These are phyloP conservation scores for Umbelopsis sp. DNA, from an alignment of 192 early-diverging fungal species.

Conservation along the genomic window DNA sequence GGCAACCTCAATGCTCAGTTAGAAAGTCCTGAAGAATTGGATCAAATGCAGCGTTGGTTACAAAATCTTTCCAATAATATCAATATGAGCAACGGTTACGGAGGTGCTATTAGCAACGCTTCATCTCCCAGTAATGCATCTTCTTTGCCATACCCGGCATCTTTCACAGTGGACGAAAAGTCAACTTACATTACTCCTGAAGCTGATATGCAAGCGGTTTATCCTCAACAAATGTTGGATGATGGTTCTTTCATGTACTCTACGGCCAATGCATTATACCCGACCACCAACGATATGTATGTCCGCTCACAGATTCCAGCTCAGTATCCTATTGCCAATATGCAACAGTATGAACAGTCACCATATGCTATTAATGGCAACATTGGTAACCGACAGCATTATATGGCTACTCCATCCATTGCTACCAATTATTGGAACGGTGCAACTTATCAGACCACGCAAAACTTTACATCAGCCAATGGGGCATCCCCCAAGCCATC, in stretches of 20 bases:
- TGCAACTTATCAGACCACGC: constrained; percentile 8
- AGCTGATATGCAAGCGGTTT: background rate
- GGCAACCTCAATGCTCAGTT: constrained; percentile 3
- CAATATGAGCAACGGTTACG: background rate
- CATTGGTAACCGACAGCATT: constrained; percentile 11
- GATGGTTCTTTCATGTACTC: constrained; percentile 1
- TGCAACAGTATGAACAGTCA: constrained; percentile 6
- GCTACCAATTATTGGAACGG: constrained; percentile 1
- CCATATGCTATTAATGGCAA: background rate
- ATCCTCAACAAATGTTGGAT: constrained; percentile 14
- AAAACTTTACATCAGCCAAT: constrained; percentile 9
- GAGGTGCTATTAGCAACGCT: background rate
- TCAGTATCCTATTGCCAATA: constrained; percentile 7
- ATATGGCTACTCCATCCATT: background rate
- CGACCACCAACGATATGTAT: background rate
- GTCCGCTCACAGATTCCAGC: background rate
- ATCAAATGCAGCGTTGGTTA: constrained; percentile 15
- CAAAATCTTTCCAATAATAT: constrained; percentile 11
- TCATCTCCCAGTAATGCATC: constrained; percentile 5
- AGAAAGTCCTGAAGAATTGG: constrained; percentile 5
- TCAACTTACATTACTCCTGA: background rate
- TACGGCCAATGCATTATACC: constrained; percentile 12
- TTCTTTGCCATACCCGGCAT: background rate
- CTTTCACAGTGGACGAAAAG: background rate
- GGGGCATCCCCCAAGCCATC: background rate